Percentiles rank a stretch among this genome's conserved stretches.
Conservation (phyloP, 202 grass and related monocot species). For the Tripidium arundinaceum region DNA sequence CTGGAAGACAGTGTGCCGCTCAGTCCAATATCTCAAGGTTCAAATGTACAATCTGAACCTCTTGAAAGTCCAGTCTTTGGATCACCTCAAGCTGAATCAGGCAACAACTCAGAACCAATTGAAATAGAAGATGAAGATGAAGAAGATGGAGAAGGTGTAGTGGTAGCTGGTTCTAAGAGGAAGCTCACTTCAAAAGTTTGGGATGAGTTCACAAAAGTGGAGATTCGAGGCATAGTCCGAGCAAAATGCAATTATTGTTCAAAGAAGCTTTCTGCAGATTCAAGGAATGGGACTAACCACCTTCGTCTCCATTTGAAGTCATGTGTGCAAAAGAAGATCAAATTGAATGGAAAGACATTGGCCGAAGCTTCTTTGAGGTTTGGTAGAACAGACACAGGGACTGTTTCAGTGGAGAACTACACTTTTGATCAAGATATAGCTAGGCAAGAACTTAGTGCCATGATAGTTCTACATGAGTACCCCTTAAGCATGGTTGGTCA, state of each 20-base stretch:
- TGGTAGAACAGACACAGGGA: background rate
- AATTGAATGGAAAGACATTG: background rate
- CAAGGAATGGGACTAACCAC: background rate
- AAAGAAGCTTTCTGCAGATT: background rate
- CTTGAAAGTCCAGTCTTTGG: background rate
- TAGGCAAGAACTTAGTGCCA: background rate
- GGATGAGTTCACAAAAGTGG: background rate
- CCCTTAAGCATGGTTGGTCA: background rate
- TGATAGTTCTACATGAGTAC: constrained; percentile 17
- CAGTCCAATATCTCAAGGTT: too few species aligned
- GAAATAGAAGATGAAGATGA: background rate
- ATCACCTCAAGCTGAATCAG: background rate
- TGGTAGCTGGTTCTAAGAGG: background rate
- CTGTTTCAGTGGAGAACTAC: background rate
- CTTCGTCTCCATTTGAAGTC: background rate
- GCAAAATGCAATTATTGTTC: background rate
- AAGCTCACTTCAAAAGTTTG: background rate
- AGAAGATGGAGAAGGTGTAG: background rate
- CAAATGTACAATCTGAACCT: too few species aligned
- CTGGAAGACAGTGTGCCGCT: too few species aligned
- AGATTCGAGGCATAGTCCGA: background rate
- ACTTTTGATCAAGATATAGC: background rate
- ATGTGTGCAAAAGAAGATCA: background rate
- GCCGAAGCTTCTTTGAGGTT: background rate
- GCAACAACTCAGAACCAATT: background rate